These are phyloP conservation scores for Mariannaea sp. DNA, from an alignment of 2,329 filamentous ascomycete genomes.

Conservation along the genomic window DNA sequence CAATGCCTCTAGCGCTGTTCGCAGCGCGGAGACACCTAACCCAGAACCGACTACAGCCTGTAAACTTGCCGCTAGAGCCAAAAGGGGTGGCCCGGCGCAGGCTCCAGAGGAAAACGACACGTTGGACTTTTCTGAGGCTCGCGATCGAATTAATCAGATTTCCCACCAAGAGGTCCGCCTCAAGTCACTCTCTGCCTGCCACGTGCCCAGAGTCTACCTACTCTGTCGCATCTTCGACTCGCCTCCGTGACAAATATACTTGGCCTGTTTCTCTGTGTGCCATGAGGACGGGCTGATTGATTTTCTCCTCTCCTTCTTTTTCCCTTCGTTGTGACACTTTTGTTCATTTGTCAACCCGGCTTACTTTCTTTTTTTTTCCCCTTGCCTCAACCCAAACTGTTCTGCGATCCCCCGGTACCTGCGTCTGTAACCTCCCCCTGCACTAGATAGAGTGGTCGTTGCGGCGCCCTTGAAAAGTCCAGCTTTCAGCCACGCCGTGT, in stretches of 20 bases:
- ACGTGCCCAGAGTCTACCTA: constrained; percentile 40
- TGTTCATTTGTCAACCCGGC: constrained; percentile 13
- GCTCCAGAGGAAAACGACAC: constrained; percentile 38
- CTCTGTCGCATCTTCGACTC: constrained; percentile 32
- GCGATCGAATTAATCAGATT: constrained; percentile 18
- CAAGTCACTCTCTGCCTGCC: constrained; percentile 31
- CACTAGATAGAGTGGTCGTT: constrained; percentile 4
- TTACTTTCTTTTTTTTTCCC: constrained; percentile 15
- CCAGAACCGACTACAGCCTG: constrained; percentile 3
- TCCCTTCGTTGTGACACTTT: constrained; percentile 21
- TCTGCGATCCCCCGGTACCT: constrained; percentile 15
- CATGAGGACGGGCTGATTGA: constrained; percentile 37
- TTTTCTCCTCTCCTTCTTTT: constrained; percentile 21
- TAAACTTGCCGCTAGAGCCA: constrained; percentile 5
- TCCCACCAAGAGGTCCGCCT: constrained; percentile 10
- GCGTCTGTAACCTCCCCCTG: constrained; percentile 8
- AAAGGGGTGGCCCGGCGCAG: constrained; percentile 6
- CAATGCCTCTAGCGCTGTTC: not conserved
- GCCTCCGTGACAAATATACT: constrained; percentile 39
- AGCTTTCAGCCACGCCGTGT: constrained; percentile 15
- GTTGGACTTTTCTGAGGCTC: constrained; percentile 36
- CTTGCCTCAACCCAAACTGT: not conserved
- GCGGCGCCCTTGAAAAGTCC: not conserved
- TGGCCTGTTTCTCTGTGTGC: constrained; percentile 18
- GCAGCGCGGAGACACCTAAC: constrained; percentile 8